These are phyloP conservation scores for Macrolepiota dolichaula DNA, from an alignment of 768 basidiomycete genomes.

Conservation along the genomic window DNA sequence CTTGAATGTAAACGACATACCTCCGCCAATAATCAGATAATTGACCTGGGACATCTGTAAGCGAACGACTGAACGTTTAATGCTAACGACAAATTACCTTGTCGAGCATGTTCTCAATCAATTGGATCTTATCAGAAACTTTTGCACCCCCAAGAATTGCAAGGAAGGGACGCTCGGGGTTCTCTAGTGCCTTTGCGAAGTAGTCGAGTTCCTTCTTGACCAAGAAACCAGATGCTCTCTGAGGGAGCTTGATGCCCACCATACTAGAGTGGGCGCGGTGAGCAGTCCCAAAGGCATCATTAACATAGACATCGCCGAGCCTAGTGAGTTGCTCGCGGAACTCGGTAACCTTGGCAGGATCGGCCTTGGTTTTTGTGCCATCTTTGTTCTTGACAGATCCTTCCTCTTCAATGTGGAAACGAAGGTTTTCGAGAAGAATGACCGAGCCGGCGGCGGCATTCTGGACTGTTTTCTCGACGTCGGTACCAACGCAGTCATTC, in stretches of 20 bases:
- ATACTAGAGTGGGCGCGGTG: slow-evolving; percentile 98
- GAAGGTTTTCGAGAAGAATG: slow-evolving; percentile 94
- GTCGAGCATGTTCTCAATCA: slow-evolving; percentile 99
- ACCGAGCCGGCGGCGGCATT: slow-evolving; percentile 62
- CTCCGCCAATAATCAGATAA: slow-evolving; percentile 93
- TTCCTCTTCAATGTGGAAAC: slow-evolving; percentile 98
- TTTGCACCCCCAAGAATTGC: slow-evolving; percentile 98
- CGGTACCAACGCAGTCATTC: slow-evolving; percentile 79
- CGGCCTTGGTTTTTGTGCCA: slow-evolving; percentile 93
- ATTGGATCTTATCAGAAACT: slow-evolving; percentile 97
- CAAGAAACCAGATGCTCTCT: slow-evolving; percentile 92
- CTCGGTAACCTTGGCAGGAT: slow-evolving; percentile 69
- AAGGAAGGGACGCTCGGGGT: slow-evolving; percentile 92
- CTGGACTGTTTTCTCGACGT: slow-evolving; percentile 77
- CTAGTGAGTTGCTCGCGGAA: slow-evolving; percentile 88
- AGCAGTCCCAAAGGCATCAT: slow-evolving; percentile 98
- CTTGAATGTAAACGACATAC: slow-evolving; percentile 99
- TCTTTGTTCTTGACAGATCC: slow-evolving; percentile 92
- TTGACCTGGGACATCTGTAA: slow-evolving; percentile 58
- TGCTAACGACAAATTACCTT: slow-evolving; percentile 52
- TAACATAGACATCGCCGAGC: slow-evolving; percentile 95
- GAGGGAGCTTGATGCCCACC: slow-evolving; percentile 92
- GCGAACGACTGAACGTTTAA: neutral
- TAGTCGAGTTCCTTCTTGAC: slow-evolving; percentile 99
- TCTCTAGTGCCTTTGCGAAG: slow-evolving; percentile 96